A percentile compares a stretch with the other conserved stretches of the same genome.
Conservation (phyloP, 257 asterid genomes). For the Petunia axillaris region DNA sequence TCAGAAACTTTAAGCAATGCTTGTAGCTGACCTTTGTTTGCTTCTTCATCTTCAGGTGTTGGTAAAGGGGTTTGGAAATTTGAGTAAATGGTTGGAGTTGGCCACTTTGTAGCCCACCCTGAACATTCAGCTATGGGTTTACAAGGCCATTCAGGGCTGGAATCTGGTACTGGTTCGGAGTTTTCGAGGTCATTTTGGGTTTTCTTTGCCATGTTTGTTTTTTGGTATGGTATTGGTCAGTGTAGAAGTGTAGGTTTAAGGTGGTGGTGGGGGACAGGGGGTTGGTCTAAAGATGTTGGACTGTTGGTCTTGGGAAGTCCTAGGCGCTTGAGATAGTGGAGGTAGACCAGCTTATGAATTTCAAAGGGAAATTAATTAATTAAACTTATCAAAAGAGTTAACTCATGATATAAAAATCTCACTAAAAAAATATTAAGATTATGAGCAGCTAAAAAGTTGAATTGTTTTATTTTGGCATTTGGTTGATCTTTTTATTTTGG, state of each 20-base stretch:
- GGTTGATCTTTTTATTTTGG: too few relatives aligned
- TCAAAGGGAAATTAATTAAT: constrained; percentile 40
- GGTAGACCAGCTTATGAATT: constrained; percentile 67
- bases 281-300: neutral
- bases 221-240: constrained; percentile 42
- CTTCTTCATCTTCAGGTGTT: constrained; percentile 45
- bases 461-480: too few relatives aligned
- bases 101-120: constrained; percentile 45
- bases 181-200: constrained; percentile 11
- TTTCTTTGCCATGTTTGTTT: constrained; percentile 8
- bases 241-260: constrained; percentile 38
- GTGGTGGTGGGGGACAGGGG: constrained; percentile 16
- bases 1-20: constrained; percentile 46
- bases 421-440: too few relatives aligned
- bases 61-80: constrained; percentile 28
- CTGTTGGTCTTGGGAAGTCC: constrained; percentile 56
- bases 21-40: constrained; percentile 45
- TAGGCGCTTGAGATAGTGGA: constrained; percentile 74
- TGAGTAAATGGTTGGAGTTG: constrained; percentile 24
- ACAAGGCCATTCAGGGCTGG: constrained; percentile 62
- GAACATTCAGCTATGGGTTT: constrained; percentile 39
- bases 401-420: too few relatives aligned
- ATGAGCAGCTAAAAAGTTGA: too few relatives aligned
- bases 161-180: constrained; percentile 26
- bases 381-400: too few relatives aligned